A percentile compares a stretch with the other conserved stretches of the same genome.
Evolutionary conservation across 2,329 filamentous ascomycete genomes (phyloP).

Genomic region (Colletotrichum cereale): DNA sequence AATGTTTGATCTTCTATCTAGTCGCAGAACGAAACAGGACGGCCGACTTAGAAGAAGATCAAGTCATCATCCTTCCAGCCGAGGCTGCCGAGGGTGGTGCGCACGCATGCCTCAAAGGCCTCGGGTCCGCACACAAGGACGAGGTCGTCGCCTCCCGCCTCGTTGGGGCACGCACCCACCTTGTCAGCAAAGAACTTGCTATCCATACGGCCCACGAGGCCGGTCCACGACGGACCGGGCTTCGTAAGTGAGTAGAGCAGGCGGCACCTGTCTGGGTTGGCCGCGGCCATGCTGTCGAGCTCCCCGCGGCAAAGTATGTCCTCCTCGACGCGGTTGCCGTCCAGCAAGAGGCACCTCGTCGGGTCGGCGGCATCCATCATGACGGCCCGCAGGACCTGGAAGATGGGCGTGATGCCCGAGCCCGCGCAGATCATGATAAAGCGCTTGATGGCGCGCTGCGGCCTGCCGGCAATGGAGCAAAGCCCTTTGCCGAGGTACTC

Average conservation of each 20-base stretch:
- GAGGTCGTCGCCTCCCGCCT: conserved; percentile 64
- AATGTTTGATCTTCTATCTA: not conserved
- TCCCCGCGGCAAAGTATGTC: conserved; percentile 87
- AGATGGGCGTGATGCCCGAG: conserved; percentile 93
- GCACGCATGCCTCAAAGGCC: conserved; percentile 77
- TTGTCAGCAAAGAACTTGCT: conserved; percentile 72
- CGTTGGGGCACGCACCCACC: conserved; percentile 55
- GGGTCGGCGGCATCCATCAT: conserved; percentile 72
- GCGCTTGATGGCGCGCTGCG: conserved; percentile 66
- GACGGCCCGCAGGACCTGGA: conserved; percentile 82
- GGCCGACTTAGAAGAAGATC: conserved; percentile 74
- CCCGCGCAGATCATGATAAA: conserved; percentile 92
- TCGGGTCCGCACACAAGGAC: conserved; percentile 85
- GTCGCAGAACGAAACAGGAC: not conserved
- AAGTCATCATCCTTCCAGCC: conserved; percentile 82
- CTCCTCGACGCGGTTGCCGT: conserved; percentile 81
- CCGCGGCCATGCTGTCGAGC: conserved; percentile 72
- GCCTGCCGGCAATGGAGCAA: conserved; percentile 70
- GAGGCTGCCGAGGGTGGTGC: conserved; percentile 63
- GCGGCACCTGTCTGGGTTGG: conserved; percentile 68
- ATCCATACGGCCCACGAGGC: conserved; percentile 76
- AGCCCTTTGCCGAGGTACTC: conserved; percentile 78
- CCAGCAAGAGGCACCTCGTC: conserved; percentile 78
- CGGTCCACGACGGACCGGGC: conserved; percentile 74
- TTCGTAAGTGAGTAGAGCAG: conserved; percentile 79